phyloP scores from a whole-genome alignment of 2,329 filamentous ascomycete species.

The Teratosphaeria destructans region DNA sequence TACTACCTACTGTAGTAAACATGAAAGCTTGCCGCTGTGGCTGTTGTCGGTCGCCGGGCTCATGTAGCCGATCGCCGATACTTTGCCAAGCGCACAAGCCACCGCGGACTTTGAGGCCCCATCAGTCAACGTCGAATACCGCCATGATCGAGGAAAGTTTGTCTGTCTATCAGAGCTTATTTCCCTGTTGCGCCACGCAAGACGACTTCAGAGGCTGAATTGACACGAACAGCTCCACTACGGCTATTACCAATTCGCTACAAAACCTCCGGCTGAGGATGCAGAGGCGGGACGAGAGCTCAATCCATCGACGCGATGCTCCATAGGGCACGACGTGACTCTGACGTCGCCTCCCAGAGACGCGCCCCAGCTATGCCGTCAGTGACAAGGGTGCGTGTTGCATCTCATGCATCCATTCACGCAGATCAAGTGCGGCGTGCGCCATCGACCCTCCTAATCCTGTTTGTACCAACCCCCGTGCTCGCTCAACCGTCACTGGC shows the following conservation, averaged over 20 bases:
- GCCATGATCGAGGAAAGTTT: background rate
- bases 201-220: background rate
- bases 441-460: slow-evolving; percentile 10
- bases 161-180: background rate
- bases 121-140: background rate
- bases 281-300: background rate
- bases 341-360: background rate
- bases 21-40: background rate
- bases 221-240: background rate
- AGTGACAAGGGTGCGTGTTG: slow-evolving; percentile 3
- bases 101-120: background rate
- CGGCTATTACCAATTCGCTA: background rate
- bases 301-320: background rate
- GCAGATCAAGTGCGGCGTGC: slow-evolving; percentile 4
- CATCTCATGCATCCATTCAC: background rate
- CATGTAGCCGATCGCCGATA: background rate
- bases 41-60: background rate
- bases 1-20: background rate
- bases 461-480: slow-evolving; percentile 10
- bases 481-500: slow-evolving; percentile 9
- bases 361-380: slow-evolving; percentile 6
- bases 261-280: background rate
- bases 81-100: background rate
- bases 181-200: background rate
- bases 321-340: background rate